Evolutionary conservation across 306 rosid genomes (phyloP), one percentile per base, ranked within the genome.

Genomic region (Casuarina cunninghamiana): DNA sequence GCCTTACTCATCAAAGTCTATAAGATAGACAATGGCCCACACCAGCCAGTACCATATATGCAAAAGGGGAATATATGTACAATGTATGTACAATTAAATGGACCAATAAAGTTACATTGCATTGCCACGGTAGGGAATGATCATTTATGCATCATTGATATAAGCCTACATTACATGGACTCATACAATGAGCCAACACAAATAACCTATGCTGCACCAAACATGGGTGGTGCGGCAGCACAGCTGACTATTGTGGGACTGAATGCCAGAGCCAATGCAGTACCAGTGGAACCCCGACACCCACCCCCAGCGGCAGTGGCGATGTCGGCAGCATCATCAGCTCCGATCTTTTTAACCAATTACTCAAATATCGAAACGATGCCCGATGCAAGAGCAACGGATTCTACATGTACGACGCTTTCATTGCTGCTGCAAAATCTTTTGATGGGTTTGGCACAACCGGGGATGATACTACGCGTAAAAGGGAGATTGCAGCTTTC

Each of bases 321-420:
- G 84, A 21, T 16, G 76, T 89, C 0, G 46, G 73, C 8, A 41
- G 81, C 79, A 32, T 88, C 70, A 72, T 87, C 26, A 72, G 84
- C 4, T 1, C 84, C 3, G 10, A 83, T n/a, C 51, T 78, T 37
- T 92, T 87, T 54, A 70, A 88, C 21, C 62, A 77, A 45, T 71
- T 88, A 86, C 90, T 92, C 0, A 87, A 76, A 55, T 79, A 88
- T 39, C 85, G 93, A 0, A 61, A 84, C 0, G 93, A 86, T 55
- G 48, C 11, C 3, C 71, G 3, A 0, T 92, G 97, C 72, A 71
- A 39, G 0, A 80, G 77, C 8, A 45, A 11, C 2, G 90, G 93
- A 0, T 92, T 88, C 51, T 90, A 90, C 75, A 83, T 82, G 2
- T 92, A 87, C 45, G 84, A 84, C 19, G 93, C 88, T 41, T 90